These are phyloP conservation scores for Globisporangium cystogenes DNA, from an alignment of 352 stramenopile species.

Conservation along the genomic window DNA sequence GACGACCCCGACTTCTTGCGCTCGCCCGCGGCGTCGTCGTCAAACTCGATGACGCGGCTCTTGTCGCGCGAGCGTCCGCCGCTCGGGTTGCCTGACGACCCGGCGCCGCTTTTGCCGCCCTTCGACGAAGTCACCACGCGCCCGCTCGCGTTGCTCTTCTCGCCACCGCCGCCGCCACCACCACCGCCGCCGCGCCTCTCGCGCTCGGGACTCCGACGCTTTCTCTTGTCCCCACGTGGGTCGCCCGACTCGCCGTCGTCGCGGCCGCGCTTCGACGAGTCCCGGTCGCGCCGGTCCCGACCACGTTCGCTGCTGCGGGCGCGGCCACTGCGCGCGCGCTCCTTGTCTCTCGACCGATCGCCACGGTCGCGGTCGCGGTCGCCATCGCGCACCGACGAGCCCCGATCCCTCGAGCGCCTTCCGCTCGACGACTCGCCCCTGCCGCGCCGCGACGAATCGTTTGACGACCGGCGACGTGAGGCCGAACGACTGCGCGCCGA, in stretches of 20 bases:
- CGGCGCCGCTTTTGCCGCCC: constrained; percentile 4
- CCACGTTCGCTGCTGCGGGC: constrained; percentile 14
- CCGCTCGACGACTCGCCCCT: constrained; percentile 15
- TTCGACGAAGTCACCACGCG: constrained; percentile 47
- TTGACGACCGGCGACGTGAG: constrained; percentile 32
- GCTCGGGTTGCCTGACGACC: background rate
- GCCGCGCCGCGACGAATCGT: constrained; percentile 24
- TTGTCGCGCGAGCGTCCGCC: constrained; percentile 28
- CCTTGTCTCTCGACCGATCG: constrained; percentile 17
- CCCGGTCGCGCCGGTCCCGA: constrained; percentile 18
- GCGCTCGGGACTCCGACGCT: constrained; percentile 18
- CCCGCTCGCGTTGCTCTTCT: constrained; percentile 25
- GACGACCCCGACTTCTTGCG: constrained; percentile 17
- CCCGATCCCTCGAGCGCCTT: constrained; percentile 13
- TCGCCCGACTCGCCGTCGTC: constrained; percentile 14
- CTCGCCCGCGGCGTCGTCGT: constrained; percentile 28
- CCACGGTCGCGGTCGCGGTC: constrained; percentile 8
- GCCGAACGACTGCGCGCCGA: constrained; percentile 23
- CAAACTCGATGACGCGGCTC: constrained; percentile 46
- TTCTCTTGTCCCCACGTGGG: constrained; percentile 17
- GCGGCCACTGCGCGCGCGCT: constrained; percentile 14
- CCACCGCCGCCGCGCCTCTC: constrained; percentile 2
- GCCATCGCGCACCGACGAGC: constrained; percentile 8
- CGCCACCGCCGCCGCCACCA: background rate
- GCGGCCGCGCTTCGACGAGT: constrained; percentile 24